phyloP scores from a whole-genome alignment of 441 rosid species.

The Erodium texanum region DNA sequence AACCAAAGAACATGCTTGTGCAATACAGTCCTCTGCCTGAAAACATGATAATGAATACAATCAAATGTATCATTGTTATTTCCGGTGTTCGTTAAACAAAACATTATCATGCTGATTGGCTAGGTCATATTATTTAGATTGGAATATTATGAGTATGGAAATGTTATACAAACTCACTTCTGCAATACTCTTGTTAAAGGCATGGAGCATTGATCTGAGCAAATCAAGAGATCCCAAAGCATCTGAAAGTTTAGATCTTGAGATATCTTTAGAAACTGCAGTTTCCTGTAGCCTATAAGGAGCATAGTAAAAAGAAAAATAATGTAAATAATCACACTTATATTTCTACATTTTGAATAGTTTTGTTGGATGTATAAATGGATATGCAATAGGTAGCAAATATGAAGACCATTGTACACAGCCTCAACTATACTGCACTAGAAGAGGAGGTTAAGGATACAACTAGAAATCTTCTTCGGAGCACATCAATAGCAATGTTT shows the following conservation, averaged over 20 bases:
- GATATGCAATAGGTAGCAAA: not conserved
- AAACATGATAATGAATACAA: slow-evolving; percentile 9
- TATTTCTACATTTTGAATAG: not conserved
- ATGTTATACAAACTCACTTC: slow-evolving; percentile 62
- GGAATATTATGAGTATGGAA: not conserved
- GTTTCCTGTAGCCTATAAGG: slow-evolving; percentile 49
- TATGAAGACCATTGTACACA: not conserved
- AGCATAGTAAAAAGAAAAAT: slow-evolving; percentile 4
- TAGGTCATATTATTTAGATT: not conserved
- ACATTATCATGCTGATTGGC: not conserved
- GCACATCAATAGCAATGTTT: not conserved
- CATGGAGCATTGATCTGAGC: slow-evolving; percentile 54
- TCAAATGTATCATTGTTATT: not conserved
- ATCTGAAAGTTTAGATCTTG: slow-evolving; percentile 31
- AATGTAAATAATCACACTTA: not conserved
- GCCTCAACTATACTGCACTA: no score
- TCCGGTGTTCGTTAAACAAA: not conserved
- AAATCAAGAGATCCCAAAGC: slow-evolving; percentile 44
- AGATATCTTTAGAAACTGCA: slow-evolving; percentile 28
- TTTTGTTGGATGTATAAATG: not conserved
- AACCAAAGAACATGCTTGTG: slow-evolving; percentile 51
- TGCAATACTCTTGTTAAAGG: slow-evolving; percentile 63
- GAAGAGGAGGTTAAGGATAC: no score
- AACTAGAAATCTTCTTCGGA: no score
- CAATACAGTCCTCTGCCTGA: slow-evolving; percentile 67